Evolutionary conservation across 225 moss, liverwort and hornwort species (phyloP).

Genomic region (Polytrichum commune): DNA sequence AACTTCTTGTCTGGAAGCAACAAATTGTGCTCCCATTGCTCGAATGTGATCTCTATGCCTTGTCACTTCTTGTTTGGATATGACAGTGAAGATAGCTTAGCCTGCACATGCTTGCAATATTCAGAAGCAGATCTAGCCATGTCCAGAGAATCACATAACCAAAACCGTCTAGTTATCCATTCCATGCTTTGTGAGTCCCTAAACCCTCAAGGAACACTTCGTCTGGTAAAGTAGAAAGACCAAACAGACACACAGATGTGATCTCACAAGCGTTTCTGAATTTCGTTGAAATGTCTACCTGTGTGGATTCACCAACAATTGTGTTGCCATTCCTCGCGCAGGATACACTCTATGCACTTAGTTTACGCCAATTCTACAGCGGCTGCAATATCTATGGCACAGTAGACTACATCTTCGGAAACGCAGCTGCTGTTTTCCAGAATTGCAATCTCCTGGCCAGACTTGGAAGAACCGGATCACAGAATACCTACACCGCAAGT

Average conservation of each 20-base stretch:
- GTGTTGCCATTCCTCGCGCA: constrained; percentile 16
- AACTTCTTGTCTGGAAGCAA: too few relatives aligned
- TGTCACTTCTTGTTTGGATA: neutral
- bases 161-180: too few relatives aligned
- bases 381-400: constrained; percentile 70
- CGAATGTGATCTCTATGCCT: neutral
- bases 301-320: neutral
- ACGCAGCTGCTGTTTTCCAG: constrained; percentile 79
- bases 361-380: constrained; percentile 78
- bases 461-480: constrained; percentile 43
- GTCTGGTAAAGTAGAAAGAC: too few relatives aligned
- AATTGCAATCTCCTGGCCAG: constrained; percentile 51
- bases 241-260: too few relatives aligned
- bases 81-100: too few relatives aligned
- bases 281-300: too few relatives aligned
- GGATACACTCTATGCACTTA: constrained; percentile 75
- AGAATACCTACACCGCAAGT: constrained; percentile 76
- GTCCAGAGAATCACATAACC: neutral
- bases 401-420: constrained; percentile 92
- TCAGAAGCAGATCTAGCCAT: too few relatives aligned
- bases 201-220: too few relatives aligned
- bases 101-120: too few relatives aligned
- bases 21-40: neutral
- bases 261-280: too few relatives aligned
- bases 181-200: too few relatives aligned